Evolutionary conservation across 1,284 basidiomycete genomes (phyloP), one percentile per base, ranked within the genome.

Genomic region (Stygiomarasmius scandens): DNA sequence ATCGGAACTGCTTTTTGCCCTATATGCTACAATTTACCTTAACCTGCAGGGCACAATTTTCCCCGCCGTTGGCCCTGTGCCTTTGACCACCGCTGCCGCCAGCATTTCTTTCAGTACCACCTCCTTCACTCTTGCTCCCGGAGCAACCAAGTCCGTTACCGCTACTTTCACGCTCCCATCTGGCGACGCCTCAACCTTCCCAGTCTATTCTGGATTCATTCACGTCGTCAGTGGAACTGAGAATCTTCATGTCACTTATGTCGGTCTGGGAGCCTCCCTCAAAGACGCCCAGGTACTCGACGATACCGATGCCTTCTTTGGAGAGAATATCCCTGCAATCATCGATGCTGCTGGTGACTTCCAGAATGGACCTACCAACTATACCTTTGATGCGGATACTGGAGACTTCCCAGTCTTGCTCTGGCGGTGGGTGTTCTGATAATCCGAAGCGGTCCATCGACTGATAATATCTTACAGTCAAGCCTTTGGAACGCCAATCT

Each of bases 151-250:
- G 32, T 51, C 43, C 19, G 38, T 61, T 1, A 56, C 55, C 10
- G 58, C 54, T 11, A 54, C 32, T 3, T 50, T 61, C 22, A 57
- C 59, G 22, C 53, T 77, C 1, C 80, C 79, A 0, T 59, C 61
- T 3, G 71, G 69, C 24, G 69, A 77, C 55, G 63, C 70, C 6
- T 64, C 67, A 20, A 66, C 69, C 20, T 71, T 77, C 48, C 80
- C 80, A 24, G 69, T 80, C 50, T 81, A 74, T 69, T 77, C 76
- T 38, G 79, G 78, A 82, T 75, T 70, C 66, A 71, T 78, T 59
- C 63, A 74, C 50, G 66, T 76, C 34, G 62, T 67, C 16, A 72
- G 63, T 55, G 64, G 49, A 3, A 49, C 60, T 1, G 73, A 75
- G 55, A 64, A 60, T 34, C 66, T 69, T 47, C 72, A 73, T 27